Evolutionary conservation across 225 moss, liverwort and hornwort genomes (phyloP).

Genomic region (Polytrichum formosum): DNA sequence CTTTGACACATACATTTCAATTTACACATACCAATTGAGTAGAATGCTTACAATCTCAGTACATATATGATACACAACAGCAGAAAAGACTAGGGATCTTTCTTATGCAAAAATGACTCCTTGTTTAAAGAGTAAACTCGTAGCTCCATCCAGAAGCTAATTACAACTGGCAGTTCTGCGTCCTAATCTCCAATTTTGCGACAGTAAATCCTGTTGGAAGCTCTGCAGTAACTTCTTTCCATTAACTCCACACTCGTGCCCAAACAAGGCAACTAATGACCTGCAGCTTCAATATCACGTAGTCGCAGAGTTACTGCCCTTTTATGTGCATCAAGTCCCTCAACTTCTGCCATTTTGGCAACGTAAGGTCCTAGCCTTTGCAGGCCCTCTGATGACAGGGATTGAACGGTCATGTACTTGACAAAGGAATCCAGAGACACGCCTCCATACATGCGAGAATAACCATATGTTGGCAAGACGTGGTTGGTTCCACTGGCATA

Average conservation of each 20-base stretch:
- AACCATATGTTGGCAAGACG: slow-evolving; percentile 93
- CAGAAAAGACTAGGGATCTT: no score
- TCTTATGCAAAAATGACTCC: not conserved
- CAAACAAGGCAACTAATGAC: not conserved
- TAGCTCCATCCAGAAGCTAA: not conserved
- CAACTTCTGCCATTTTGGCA: slow-evolving; percentile 88
- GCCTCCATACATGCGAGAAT: slow-evolving; percentile 97
- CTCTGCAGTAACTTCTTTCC: not conserved
- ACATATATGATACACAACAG: no score
- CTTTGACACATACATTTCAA: no score
- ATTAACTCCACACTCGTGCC: not conserved
- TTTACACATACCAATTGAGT: no score
- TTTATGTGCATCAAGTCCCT: slow-evolving; percentile 91
- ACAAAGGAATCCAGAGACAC: slow-evolving; percentile 94
- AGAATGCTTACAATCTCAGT: no score
- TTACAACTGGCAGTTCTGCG: not conserved
- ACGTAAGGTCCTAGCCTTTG: slow-evolving; percentile 72
- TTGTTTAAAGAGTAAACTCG: not conserved
- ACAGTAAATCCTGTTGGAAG: not conserved
- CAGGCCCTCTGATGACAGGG: slow-evolving; percentile 73
- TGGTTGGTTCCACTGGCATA: slow-evolving; percentile 99
- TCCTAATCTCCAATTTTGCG: not conserved
- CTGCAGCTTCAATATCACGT: slow-evolving; percentile 32
- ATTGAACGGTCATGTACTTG: slow-evolving; percentile 98
- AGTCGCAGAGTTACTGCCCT: slow-evolving; percentile 88